These are phyloP conservation scores for Candolleomyces efflorescens DNA, from an alignment of 768 basidiomycete genomes.

Conservation along the genomic window DNA sequence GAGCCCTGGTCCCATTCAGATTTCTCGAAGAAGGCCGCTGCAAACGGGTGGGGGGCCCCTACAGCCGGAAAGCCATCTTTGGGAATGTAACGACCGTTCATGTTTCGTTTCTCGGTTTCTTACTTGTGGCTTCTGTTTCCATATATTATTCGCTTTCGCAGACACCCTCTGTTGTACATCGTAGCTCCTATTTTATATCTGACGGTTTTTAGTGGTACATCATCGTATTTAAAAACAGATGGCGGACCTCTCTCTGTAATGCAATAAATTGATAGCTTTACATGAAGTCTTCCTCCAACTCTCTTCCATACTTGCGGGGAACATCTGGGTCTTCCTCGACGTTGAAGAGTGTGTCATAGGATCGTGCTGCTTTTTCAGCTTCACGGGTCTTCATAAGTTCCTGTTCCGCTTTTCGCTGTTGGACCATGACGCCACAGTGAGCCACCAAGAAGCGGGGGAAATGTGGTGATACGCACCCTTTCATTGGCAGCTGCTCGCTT, in stretches of 20 bases:
- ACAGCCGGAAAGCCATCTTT: slow-evolving; percentile 19
- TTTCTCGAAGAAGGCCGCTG: slow-evolving; percentile 14
- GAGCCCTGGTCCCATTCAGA: slow-evolving; percentile 11
- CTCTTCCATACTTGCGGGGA: slow-evolving; percentile 58
- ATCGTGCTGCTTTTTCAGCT: slow-evolving; percentile 83
- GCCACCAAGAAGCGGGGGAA: background rate
- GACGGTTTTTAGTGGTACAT: too few species aligned
- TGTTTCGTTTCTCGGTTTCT: too few species aligned
- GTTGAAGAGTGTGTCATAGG: slow-evolving; percentile 78
- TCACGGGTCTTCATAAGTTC: slow-evolving; percentile 74
- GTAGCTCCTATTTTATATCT: too few species aligned
- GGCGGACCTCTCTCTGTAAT: background rate
- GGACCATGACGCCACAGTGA: background rate
- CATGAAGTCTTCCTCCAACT: slow-evolving; percentile 90
- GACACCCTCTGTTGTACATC: background rate
- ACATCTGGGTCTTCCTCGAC: slow-evolving; percentile 54
- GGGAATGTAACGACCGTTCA: slow-evolving; percentile 6
- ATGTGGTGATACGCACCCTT: slow-evolving; percentile 41
- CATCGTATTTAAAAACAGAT: background rate
- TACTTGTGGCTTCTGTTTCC: background rate
- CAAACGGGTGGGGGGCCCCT: slow-evolving; percentile 17
- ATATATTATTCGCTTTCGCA: background rate
- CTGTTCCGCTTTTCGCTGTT: slow-evolving; percentile 73
- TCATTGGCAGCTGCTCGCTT: slow-evolving; percentile 61
- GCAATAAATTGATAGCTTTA: slow-evolving; percentile 27